Base-by-base conservation (phyloP, 2,329 filamentous ascomycete species). In the Nemania serpens region DNA sequence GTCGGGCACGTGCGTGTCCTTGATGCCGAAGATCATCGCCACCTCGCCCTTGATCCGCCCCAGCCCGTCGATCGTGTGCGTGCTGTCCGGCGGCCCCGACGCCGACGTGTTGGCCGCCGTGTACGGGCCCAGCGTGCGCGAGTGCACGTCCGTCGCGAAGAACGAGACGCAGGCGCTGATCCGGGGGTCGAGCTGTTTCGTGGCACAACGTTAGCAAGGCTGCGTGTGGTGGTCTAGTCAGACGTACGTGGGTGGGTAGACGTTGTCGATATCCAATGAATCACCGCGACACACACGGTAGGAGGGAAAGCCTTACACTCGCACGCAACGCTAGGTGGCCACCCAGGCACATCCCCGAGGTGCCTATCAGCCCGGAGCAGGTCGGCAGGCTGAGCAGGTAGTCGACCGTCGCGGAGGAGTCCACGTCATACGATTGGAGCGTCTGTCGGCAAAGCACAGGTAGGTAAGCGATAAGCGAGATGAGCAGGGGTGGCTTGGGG, bases 101-200 rank as follows among this genome's bases (percentile, higher is more conserved):
- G 72, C 49, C 29, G 80, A 79, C 48, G 76, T 74, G 75, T 84
- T 75, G 85, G 66, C 85, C 78, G 61, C 70, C 11, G 70, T 54
- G 71, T 83, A 68, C 3, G 85, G 83, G 22, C 92, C 94, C 1
- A 98, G 84, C 9, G 88, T 91, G 59, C 85, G 84, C 65, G 82
- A 86, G 79, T 97, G 94, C 54, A 97, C 88, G 77, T 97, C 94
- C 6, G 93, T 97, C 9, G 91, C 92, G 76, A 97, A 97, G 80
- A 93, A 98, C 74, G 91, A 89, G 33, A 96, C 89, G 39, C 88
- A 87, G 33, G 91, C 91, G 41, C 83, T 82, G 60, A 97, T 85
- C 58, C 93, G 84, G 20, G 84, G 81, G 75, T 97, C 92, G 50
- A 97, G 82, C 69, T 85, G 25, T 39, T 36, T 36, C 43, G 25